Evolutionary conservation across 768 basidiomycete species (phyloP), one percentile per base, ranked within the genome.

Genomic region (Peribolospora baueri): DNA sequence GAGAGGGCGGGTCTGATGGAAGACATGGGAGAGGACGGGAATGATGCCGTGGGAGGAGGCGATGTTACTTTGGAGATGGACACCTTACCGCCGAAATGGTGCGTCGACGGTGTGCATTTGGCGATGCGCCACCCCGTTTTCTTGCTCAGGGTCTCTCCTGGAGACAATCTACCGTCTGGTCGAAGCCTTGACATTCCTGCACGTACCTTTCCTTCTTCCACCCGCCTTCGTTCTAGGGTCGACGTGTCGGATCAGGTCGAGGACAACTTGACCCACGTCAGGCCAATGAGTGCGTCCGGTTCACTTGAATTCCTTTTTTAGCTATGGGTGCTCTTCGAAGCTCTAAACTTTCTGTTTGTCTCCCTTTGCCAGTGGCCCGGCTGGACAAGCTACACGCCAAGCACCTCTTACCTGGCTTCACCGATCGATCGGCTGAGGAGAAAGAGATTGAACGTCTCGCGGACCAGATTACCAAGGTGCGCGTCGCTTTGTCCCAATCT

Each of bases 311-410:
- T 42, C 37, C 13, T 4, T 25, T 38, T 46, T 11, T 5, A 41
- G 10, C 40, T 4, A 37, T 52, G 38, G 57, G 6, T 53, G 11
- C 46, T 41, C 40, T 54, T 4, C 45, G 42, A 56, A 56, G 45
- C 55, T 51, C 25, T 25, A 25, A 25, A 25, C 25, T 25, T 25
- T 25, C 25, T 25, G 25, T 42, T 46, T 55, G 49, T 53, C 49
- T 57, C 59, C 61, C 57, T 60, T 57, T 52, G 56, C 60, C 67
- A 97, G 93, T 97, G 64, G 68, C 73, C n/a, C 70, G 76, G 5
- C 79, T 98, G 46, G 93, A 97, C 68, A 93, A 84, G 67, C 77
- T 98, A 4, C 91, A 98, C 61, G 84, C 91, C 60, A 93, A 84
- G 66, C 90, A 93, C 67, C 82, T 81, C 56, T 76, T 98, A 5